These are phyloP conservation scores for Wallacemonas sp. DNA, from an alignment of 208 protist species.

Conservation along the genomic window DNA sequence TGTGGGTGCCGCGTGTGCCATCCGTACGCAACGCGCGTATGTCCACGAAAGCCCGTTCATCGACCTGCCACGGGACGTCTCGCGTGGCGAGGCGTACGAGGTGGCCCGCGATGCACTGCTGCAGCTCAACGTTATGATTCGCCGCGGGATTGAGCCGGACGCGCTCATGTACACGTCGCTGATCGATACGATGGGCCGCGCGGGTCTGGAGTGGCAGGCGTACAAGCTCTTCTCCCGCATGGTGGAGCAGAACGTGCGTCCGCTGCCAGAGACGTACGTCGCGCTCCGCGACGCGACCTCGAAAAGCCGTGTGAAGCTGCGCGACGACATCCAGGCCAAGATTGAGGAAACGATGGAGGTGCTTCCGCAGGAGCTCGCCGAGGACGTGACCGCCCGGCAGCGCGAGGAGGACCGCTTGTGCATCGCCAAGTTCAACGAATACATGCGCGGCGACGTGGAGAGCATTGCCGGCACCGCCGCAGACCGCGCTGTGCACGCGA, in stretches of 20 bases:
- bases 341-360: slow-evolving; percentile 73
- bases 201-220: slow-evolving; percentile 90
- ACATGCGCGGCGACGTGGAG: slow-evolving; percentile 61
- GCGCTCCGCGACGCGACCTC: slow-evolving; percentile 82
- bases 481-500: too few relatives aligned
- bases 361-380: slow-evolving; percentile 78
- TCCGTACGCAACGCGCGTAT: slow-evolving; percentile 15
- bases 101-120: slow-evolving; percentile 81
- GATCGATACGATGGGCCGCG: slow-evolving; percentile 87
- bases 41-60: slow-evolving; percentile 73
- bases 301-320: slow-evolving; percentile 47
- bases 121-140: slow-evolving; percentile 94
- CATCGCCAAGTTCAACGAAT: slow-evolving; percentile 84
- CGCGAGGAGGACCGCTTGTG: slow-evolving; percentile 71
- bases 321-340: slow-evolving; percentile 83
- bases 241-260: slow-evolving; percentile 82
- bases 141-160: slow-evolving; percentile 87
- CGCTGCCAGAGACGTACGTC: slow-evolving; percentile 91
- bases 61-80: slow-evolving; percentile 47
- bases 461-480: background rate
- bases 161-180: slow-evolving; percentile 93
- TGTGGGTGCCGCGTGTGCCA: too few relatives aligned
- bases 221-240: slow-evolving; percentile 94
- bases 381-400: slow-evolving; percentile 54
- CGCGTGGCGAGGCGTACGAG: slow-evolving; percentile 67